Evolutionary conservation across 164 flowering plant species (phyloP), one percentile per base, ranked within the genome.

Genomic region (Macadamia integrifolia): DNA sequence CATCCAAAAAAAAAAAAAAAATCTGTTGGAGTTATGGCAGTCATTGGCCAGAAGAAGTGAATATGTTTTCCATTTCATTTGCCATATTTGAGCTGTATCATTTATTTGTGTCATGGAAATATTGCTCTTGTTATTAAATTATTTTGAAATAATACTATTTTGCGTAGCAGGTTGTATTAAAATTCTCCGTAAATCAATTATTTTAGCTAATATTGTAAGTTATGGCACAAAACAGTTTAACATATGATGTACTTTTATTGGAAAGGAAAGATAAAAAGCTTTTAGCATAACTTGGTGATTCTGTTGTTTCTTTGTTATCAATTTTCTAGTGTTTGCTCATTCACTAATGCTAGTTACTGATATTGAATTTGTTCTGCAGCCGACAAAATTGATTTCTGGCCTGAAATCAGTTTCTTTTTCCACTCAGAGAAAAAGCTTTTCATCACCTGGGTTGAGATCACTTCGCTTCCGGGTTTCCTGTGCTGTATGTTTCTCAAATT

Each of bases 381-480:
- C 69, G 69, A 68, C 50, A 44, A 68, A 73, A 67, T 66, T 70
- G 68, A 15, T 75, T 66, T 69, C 82, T 52, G 62, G 78, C 50
- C 68, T 77, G 69, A 85, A 74, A 29, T 72, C 84, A 3, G 78
- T 79, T 71, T 81, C 86, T 6, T 48, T 84, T 44, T 67, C 77
- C 31, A 52, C 6, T 65, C 72, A 46, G 40, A 81, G 78, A 66
- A 80, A 63, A 58, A 79, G 80, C 70, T 79, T 82, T 70, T 81
- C 79, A 30, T 78, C 84, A 12, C 79, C 80, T 64, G 75, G 69
- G 52, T 49, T 73, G 67, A 74, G 67, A 61, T 72, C 77, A 29
- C 64, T 57, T 44, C 86, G 80, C 72, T 75, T 80, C 28, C 78
- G 62, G 12, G 79, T 89, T 69, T 75, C 84, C 9, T 86, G 95